phyloP scores from a whole-genome alignment of 1,284 basidiomycete species.

The Rhodotorula sp. region DNA sequence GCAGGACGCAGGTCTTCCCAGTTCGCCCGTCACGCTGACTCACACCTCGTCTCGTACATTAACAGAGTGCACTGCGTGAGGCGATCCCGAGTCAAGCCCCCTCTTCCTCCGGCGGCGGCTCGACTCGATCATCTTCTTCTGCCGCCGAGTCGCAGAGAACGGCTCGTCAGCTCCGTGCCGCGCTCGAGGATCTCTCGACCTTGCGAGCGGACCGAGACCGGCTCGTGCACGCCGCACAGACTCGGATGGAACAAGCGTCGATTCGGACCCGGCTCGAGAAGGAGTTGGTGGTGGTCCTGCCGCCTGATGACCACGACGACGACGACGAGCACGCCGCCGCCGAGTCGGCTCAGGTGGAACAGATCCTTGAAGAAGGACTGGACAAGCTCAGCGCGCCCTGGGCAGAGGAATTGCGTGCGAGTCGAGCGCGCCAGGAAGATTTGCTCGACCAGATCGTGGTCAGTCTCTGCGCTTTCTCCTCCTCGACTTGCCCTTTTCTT shows the following conservation, averaged over 20 bases:
- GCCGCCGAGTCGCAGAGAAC: constrained; percentile 5
- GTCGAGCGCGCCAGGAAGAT: background rate
- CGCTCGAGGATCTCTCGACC: constrained; percentile 78
- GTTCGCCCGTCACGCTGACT: background rate
- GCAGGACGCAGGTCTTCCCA: background rate
- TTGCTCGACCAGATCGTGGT: constrained; percentile 9
- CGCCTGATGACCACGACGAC: constrained; percentile 55
- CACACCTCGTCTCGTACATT: background rate
- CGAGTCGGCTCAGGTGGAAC: constrained; percentile 71
- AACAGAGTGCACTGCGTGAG: background rate
- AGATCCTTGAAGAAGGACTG: constrained; percentile 72
- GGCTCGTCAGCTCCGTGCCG: constrained; percentile 64
- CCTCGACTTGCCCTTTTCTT: background rate
- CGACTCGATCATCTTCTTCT: background rate
- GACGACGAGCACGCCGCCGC: constrained; percentile 50
- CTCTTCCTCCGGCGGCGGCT: background rate
- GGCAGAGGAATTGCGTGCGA: background rate
- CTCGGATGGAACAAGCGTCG: constrained; percentile 69
- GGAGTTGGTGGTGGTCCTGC: constrained; percentile 55
- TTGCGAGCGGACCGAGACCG: constrained; percentile 62
- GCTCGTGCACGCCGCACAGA: constrained; percentile 65
- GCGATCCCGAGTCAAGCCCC: background rate
- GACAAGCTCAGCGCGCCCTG: constrained; percentile 60
- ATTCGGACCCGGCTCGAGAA: constrained; percentile 68
- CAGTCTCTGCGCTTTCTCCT: background rate